These are phyloP conservation scores for Oryza officinalis DNA, from an alignment of 176 grass and related monocot species.

Conservation along the genomic window DNA sequence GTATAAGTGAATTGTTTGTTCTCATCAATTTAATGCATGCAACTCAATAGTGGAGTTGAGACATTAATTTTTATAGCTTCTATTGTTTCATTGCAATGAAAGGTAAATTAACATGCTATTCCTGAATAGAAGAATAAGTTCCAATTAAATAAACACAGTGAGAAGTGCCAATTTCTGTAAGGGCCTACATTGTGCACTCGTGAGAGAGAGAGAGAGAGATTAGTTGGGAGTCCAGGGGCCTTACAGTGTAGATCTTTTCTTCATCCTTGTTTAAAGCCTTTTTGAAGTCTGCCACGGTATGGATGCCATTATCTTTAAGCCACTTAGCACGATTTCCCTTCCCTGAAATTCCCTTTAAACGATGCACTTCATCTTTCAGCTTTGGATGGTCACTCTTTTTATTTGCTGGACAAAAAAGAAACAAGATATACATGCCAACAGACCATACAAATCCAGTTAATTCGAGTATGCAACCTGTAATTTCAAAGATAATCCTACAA, in stretches of 20 bases:
- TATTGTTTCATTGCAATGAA: no score
- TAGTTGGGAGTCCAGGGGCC: not conserved
- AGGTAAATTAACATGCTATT: no score
- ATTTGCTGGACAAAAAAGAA: not conserved
- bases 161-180: no score
- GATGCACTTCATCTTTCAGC: not conserved
- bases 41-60: no score
- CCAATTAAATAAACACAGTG: no score
- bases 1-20: no score
- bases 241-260: not conserved
- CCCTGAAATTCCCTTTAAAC: not conserved
- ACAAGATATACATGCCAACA: not conserved
- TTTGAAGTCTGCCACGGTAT: not conserved
- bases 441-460: no score
- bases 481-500: no score
- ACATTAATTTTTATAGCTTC: no score
- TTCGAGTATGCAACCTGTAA: no score
- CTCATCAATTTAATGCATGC: no score
- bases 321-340: not conserved
- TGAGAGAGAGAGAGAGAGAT: not conserved
- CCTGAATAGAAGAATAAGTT: no score
- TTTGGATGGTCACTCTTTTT: not conserved
- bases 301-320: not conserved
- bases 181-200: not conserved
- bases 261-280: constrained; percentile 9